A percentile compares a stretch with the other conserved stretches of the same genome.
Evolutionary conservation across 345 rosid species (phyloP).

Genomic region (Rubroshorea leprosula): DNA sequence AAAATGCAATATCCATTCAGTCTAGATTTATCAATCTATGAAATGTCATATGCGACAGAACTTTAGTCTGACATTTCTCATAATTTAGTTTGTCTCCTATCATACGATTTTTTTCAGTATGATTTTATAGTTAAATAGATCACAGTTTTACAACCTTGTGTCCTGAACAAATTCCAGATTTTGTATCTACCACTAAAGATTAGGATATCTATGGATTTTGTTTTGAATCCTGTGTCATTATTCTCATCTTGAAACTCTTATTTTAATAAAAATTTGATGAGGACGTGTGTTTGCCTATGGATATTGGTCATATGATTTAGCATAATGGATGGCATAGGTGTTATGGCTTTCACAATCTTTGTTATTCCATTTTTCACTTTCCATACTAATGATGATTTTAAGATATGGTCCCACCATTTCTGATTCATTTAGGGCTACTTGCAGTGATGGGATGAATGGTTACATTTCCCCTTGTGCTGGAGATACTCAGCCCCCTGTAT

Average conservation of each 20-base stretch:
- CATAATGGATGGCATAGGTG: too few species aligned
- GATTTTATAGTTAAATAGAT: not conserved
- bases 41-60: too few species aligned
- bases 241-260: too few species aligned
- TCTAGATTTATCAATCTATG: too few species aligned
- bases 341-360: not conserved
- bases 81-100: too few species aligned
- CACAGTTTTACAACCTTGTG: not conserved
- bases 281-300: too few species aligned
- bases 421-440: conserved; percentile 42
- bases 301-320: too few species aligned
- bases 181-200: too few species aligned
- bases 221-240: too few species aligned
- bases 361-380: not conserved
- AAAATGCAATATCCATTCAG: not conserved
- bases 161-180: not conserved
- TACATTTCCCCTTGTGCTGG: conserved; percentile 74
- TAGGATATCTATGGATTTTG: too few species aligned
- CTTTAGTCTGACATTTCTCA: too few species aligned
- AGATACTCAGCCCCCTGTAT: conserved; percentile 65
- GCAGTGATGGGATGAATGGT: conserved; percentile 98
- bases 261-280: too few species aligned
- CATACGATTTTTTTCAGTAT: not conserved
- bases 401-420: conserved; percentile 5
- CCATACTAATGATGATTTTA: conserved; percentile 2